Conservation (phyloP, 345 rosid species). For the Populus euphratica region DNA sequence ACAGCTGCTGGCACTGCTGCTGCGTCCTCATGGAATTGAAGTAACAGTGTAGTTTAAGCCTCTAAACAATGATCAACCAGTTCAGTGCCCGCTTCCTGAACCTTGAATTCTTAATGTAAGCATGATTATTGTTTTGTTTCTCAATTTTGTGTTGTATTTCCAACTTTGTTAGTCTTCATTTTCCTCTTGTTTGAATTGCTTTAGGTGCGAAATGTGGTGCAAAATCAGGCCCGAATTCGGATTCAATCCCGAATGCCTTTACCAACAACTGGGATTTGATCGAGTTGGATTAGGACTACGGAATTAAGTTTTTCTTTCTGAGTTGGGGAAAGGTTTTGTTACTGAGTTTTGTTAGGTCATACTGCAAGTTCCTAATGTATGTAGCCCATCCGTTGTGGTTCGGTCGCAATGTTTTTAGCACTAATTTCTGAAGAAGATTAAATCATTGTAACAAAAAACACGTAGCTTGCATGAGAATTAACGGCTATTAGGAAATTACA, state of each 20-base stretch:
- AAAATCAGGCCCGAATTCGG: no score
- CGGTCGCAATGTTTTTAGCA: background rate
- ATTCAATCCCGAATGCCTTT: no score
- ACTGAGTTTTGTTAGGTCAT: background rate
- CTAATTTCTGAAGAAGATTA: background rate
- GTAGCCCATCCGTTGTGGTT: background rate
- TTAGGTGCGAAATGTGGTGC: background rate
- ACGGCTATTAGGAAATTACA: no score
- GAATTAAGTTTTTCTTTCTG: no score
- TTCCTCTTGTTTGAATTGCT: background rate
- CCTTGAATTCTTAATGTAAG: constrained; percentile 90
- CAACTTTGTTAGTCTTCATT: background rate
- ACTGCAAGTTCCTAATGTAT: background rate
- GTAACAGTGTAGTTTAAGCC: constrained; percentile 87
- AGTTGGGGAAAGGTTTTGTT: background rate
- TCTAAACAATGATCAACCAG: constrained; percentile 65
- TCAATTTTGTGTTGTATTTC: background rate
- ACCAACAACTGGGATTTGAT: no score
- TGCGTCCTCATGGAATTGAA: constrained; percentile 77
- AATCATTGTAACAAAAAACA: background rate
- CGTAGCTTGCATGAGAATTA: background rate
- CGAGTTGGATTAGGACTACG: no score
- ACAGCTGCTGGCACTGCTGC: constrained; percentile 38
- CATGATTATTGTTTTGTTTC: background rate
- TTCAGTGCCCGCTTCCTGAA: constrained; percentile 86